Evolutionary conservation across 345 rosid genomes (phyloP).

Genomic region (Murraya paniculata): DNA sequence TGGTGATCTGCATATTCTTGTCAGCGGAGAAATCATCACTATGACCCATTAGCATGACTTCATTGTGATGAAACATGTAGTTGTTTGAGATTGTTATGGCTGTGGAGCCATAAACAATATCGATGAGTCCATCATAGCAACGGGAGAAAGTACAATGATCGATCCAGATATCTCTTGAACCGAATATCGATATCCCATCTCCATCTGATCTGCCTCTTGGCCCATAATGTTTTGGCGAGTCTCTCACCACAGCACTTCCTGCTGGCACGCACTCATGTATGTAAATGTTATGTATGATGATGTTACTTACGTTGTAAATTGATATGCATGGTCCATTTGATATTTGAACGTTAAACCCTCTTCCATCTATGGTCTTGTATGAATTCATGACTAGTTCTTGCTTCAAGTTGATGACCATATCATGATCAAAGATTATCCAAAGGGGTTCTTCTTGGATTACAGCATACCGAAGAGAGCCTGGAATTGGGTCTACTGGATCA

Average conservation of each 20-base stretch:
- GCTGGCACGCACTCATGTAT: slow-evolving; percentile 54
- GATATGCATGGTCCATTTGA: slow-evolving; percentile 57
- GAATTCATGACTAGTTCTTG: slow-evolving; percentile 51
- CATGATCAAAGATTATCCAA: slow-evolving; percentile 62
- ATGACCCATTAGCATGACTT: slow-evolving; percentile 75
- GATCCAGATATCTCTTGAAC: slow-evolving; percentile 54
- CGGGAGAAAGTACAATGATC: slow-evolving; percentile 65
- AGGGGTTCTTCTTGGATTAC: slow-evolving; percentile 52
- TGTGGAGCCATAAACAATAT: slow-evolving; percentile 56
- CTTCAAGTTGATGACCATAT: slow-evolving; percentile 56
- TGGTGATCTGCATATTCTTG: slow-evolving; percentile 59
- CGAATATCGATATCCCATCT: slow-evolving; percentile 60
- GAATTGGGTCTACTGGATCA: slow-evolving; percentile 36
- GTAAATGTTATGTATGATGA: slow-evolving; percentile 61
- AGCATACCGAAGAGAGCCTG: slow-evolving; percentile 56
- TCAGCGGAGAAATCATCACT: slow-evolving; percentile 55
- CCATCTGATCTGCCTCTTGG: slow-evolving; percentile 54
- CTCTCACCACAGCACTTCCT: slow-evolving; percentile 28
- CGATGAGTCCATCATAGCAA: slow-evolving; percentile 64
- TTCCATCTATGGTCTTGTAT: slow-evolving; percentile 66
- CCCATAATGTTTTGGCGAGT: slow-evolving; percentile 23
- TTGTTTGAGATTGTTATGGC: slow-evolving; percentile 64
- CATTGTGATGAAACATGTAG: slow-evolving; percentile 60
- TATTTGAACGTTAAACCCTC: slow-evolving; percentile 56
- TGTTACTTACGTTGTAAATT: slow-evolving; percentile 46